Conservation (phyloP, 164 flowering plant genomes). For the Buxus sempervirens region DNA sequence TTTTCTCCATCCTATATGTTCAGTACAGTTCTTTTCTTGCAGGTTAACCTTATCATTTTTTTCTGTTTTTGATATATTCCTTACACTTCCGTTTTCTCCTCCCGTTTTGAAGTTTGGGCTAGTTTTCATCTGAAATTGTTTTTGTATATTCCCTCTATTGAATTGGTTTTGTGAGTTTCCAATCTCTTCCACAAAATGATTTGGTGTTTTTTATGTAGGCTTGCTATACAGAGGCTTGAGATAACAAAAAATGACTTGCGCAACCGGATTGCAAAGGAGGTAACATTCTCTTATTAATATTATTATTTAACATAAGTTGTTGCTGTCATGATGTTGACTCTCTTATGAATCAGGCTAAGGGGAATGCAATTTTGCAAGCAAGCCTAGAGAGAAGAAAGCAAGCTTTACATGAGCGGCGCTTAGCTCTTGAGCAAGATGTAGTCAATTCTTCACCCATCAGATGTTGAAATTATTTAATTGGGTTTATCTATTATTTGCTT, state of each 20-base stretch:
- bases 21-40: background rate
- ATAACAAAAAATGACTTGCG: conserved; percentile 87
- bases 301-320: too few species aligned
- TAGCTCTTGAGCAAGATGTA: conserved; percentile 99
- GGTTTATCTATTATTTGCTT: background rate
- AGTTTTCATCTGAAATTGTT: background rate
- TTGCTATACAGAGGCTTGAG: conserved; percentile 97
- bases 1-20: background rate
- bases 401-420: conserved; percentile 96
- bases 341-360: conserved; percentile 65
- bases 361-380: conserved; percentile 95
- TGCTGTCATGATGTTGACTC: background rate
- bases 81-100: background rate
- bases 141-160: background rate
- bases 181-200: conserved; percentile 1
- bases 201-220: conserved; percentile 42
- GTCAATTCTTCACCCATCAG: background rate
- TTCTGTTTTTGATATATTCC: too few species aligned
- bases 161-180: conserved; percentile 1
- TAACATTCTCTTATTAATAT: conserved; percentile 12
- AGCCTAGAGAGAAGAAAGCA: conserved; percentile 98
- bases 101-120: background rate
- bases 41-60: background rate
- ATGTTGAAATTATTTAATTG: background rate
- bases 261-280: conserved; percentile 97